These are phyloP conservation scores for Tympanopsis confertula DNA, from an alignment of 2,329 filamentous ascomycete genomes.

Conservation along the genomic window DNA sequence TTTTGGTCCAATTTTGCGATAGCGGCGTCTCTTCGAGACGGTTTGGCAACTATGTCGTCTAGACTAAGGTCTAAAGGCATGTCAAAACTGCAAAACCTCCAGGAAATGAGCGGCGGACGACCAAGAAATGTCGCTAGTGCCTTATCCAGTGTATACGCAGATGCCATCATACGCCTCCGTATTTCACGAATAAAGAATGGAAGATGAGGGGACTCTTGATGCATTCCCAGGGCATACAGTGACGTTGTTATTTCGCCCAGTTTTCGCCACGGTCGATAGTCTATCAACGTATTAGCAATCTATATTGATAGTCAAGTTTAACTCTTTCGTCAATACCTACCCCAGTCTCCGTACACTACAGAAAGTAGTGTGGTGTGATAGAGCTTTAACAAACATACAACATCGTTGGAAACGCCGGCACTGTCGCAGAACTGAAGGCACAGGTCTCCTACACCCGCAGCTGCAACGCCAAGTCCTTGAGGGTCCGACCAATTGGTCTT, in stretches of 20 bases:
- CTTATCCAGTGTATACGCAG: not conserved
- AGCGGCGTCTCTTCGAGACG: not conserved
- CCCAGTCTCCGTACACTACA: not conserved
- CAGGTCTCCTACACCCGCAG: not conserved
- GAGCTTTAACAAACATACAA: not conserved
- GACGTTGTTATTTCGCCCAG: not conserved
- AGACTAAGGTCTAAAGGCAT: not conserved
- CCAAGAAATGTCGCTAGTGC: not conserved
- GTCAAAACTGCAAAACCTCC: not conserved
- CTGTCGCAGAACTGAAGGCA: not conserved
- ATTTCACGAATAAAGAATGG: not conserved
- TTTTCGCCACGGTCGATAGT: not conserved
- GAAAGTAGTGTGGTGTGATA: not conserved
- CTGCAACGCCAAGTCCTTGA: not conserved
- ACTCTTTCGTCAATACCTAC: not conserved
- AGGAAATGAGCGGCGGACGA: not conserved
- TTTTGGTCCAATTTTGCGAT: slow-evolving; percentile 8
- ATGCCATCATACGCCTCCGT: not conserved
- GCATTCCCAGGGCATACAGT: not conserved
- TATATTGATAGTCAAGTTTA: not conserved
- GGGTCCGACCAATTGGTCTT: no score
- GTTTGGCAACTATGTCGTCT: not conserved
- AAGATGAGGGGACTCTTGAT: not conserved
- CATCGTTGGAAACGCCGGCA: not conserved
- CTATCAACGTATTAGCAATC: not conserved